These are phyloP conservation scores for Colletotrichum sp. DNA, from an alignment of 2,329 filamentous ascomycete genomes.

Conservation along the genomic window DNA sequence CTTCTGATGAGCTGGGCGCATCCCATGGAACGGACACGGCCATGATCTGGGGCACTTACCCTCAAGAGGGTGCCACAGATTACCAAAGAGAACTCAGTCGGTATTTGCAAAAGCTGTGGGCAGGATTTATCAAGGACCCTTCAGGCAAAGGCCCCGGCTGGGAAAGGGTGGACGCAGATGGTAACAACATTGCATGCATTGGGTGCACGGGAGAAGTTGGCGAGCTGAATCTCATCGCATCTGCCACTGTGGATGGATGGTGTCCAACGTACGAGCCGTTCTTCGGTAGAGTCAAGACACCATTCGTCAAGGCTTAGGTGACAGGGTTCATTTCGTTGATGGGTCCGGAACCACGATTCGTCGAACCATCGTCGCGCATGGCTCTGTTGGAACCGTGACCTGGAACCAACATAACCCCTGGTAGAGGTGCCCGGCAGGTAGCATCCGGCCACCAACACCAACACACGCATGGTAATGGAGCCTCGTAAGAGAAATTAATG, in stretches of 20 bases:
- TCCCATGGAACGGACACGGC: constrained; percentile 1
- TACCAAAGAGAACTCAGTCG: background rate
- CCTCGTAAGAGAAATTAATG: background rate
- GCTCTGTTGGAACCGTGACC: background rate
- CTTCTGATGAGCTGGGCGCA: background rate
- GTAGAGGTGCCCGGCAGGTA: too few species aligned
- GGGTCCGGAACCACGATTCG: background rate
- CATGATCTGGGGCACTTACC: constrained; percentile 5
- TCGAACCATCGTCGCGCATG: background rate
- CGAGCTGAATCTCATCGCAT: background rate
- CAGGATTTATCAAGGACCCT: constrained; percentile 2
- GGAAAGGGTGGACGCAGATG: background rate
- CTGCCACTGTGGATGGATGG: background rate
- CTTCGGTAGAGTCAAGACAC: background rate
- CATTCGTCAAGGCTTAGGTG: background rate
- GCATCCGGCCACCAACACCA: too few species aligned
- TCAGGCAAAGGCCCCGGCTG: background rate
- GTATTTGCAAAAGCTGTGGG: background rate
- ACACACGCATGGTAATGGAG: background rate
- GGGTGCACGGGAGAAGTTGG: background rate
- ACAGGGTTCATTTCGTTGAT: background rate
- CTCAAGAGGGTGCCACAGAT: background rate
- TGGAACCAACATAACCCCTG: background rate
- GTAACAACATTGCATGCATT: background rate
- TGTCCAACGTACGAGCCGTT: background rate